Conservation (phyloP, 352 stramenopile species). For the Phytophthora boehmeriae region DNA sequence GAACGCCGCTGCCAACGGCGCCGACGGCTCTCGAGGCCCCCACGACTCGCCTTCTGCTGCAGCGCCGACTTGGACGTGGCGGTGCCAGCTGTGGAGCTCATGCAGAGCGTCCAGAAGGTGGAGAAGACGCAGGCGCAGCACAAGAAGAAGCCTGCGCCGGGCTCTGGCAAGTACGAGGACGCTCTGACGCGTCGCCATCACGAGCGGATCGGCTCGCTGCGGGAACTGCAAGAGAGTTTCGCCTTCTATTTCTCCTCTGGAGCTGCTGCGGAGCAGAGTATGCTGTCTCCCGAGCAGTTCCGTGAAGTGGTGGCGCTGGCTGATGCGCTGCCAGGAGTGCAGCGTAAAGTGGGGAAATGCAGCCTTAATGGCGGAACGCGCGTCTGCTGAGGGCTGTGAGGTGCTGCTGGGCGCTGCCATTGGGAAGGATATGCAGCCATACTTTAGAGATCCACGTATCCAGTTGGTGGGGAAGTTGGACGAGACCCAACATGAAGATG, state of each 20-base stretch:
- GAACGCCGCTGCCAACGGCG: conserved; percentile 7
- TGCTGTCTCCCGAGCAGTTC: conserved; percentile 80
- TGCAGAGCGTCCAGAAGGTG: conserved; percentile 57
- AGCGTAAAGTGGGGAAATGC: conserved; percentile 82
- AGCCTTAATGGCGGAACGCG: conserved; percentile 79
- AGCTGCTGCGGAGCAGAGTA: conserved; percentile 83
- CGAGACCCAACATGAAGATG: conserved; percentile 67
- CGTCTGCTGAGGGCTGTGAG: conserved; percentile 65
- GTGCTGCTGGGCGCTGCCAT: conserved; percentile 80
- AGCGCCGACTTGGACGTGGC: conserved; percentile 83
- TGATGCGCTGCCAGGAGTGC: conserved; percentile 60
- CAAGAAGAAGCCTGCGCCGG: conserved; percentile 34
- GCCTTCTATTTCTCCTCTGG: conserved; percentile 84
- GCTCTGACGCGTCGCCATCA: conserved; percentile 60
- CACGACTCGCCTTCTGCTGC: conserved; percentile 81
- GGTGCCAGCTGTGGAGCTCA: conserved; percentile 76
- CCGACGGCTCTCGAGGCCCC: conserved; percentile 10
- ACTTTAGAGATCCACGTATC: conserved; percentile 65
- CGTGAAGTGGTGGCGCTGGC: conserved; percentile 71
- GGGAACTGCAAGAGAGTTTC: conserved; percentile 80
- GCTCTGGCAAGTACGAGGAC: conserved; percentile 17
- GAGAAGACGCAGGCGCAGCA: conserved; percentile 43
- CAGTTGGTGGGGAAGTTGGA: conserved; percentile 71
- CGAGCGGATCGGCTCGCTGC: conserved; percentile 70
- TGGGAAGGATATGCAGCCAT: conserved; percentile 73